phyloP scores from a whole-genome alignment of 2,329 filamentous ascomycete species.

The Phyllosticta citriasiana region DNA sequence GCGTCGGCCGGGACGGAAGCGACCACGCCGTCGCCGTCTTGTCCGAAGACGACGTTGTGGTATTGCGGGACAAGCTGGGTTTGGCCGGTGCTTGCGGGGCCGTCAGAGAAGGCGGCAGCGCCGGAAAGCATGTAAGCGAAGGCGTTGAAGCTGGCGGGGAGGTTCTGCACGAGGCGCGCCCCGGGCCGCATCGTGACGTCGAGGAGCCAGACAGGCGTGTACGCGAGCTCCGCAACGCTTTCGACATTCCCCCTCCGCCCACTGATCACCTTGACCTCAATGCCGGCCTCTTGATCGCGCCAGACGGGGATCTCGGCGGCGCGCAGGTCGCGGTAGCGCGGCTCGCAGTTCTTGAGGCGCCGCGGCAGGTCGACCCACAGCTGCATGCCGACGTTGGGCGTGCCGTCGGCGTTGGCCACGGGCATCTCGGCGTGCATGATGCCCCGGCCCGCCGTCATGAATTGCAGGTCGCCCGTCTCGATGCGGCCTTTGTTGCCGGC shows the following conservation, averaged over 20 bases:
- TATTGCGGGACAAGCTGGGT: conserved; percentile 50
- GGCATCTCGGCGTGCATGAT: conserved; percentile 98
- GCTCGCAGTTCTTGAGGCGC: conserved; percentile 77
- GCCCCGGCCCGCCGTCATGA: conserved; percentile 90
- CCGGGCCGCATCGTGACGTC: conserved; percentile 75
- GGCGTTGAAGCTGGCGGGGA: conserved; percentile 78
- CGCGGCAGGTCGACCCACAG: conserved; percentile 89
- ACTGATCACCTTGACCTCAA: conserved; percentile 81
- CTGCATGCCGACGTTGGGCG: conserved; percentile 76
- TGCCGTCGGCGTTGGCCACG: conserved; percentile 62
- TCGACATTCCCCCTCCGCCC: conserved; percentile 77
- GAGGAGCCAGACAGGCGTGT: conserved; percentile 94
- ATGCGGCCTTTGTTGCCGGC: conserved; percentile 78
- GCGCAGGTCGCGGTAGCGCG: conserved; percentile 77
- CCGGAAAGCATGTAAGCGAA: conserved; percentile 83
- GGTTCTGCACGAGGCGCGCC: conserved; percentile 60
- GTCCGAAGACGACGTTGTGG: conserved; percentile 83
- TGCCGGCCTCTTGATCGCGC: conserved; percentile 60
- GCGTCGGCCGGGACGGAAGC: conserved; percentile 59
- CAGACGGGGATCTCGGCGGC: conserved; percentile 69
- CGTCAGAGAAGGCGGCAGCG: conserved; percentile 52
- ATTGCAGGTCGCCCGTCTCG: conserved; percentile 80
- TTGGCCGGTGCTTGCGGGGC: conserved; percentile 24
- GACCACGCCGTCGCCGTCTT: conserved; percentile 64
- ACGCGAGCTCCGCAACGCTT: conserved; percentile 79